A percentile compares a stretch with the other conserved stretches of the same genome.
Evolutionary conservation across 2,329 filamentous ascomycete species (phyloP).

Genomic region (Parastagonospora avenae): DNA sequence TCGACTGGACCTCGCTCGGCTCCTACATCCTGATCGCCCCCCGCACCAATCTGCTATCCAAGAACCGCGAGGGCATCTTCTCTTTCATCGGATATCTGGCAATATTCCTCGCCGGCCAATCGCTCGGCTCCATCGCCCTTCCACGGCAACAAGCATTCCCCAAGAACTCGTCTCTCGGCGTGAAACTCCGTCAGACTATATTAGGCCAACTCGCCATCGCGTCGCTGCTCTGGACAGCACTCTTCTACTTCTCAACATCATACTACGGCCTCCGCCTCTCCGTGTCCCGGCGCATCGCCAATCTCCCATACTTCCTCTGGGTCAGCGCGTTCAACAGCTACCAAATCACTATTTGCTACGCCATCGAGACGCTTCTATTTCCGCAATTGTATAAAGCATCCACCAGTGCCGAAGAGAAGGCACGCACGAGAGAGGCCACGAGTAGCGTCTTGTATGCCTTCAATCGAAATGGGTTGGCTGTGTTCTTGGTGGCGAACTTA

Average conservation of each 20-base stretch:
- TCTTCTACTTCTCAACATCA: slow-evolving; percentile 73
- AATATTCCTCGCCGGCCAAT: slow-evolving; percentile 90
- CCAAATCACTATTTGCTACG: slow-evolving; percentile 79
- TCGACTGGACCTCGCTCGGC: slow-evolving; percentile 77
- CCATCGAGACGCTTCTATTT: slow-evolving; percentile 79
- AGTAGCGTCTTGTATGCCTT: slow-evolving; percentile 81
- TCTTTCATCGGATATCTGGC: slow-evolving; percentile 93
- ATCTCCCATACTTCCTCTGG: slow-evolving; percentile 93
- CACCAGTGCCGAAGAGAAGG: slow-evolving; percentile 62
- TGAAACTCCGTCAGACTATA: slow-evolving; percentile 61
- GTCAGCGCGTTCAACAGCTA: slow-evolving; percentile 86
- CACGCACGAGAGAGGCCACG: slow-evolving; percentile 71
- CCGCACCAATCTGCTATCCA: slow-evolving; percentile 77
- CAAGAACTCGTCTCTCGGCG: slow-evolving; percentile 50
- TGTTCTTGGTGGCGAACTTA: slow-evolving; percentile 89
- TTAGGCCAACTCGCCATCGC: slow-evolving; percentile 68
- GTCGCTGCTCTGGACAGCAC: slow-evolving; percentile 68
- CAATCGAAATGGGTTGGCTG: slow-evolving; percentile 83
- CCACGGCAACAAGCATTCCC: slow-evolving; percentile 58
- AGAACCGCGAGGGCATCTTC: slow-evolving; percentile 95
- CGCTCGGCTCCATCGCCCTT: slow-evolving; percentile 78
- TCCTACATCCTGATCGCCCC: slow-evolving; percentile 82
- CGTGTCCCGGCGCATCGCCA: slow-evolving; percentile 88
- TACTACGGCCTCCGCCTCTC: slow-evolving; percentile 68
- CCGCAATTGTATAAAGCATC: slow-evolving; percentile 68